These are phyloP conservation scores for Globisporangium heterothallicum DNA, from an alignment of 352 stramenopile species.

Conservation along the genomic window DNA sequence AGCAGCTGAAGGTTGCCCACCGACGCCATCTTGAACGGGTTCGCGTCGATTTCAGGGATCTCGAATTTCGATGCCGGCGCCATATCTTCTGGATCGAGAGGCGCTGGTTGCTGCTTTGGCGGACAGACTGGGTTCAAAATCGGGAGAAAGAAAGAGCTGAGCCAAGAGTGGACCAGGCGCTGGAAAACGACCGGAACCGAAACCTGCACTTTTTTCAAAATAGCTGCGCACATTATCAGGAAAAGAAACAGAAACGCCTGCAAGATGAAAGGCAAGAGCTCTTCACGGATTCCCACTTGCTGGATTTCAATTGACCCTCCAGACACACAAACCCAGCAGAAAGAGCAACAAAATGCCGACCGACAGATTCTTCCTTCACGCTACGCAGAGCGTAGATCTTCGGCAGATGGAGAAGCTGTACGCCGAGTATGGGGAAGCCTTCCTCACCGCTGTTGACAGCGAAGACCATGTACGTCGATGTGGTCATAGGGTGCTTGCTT, in stretches of 20 bases:
- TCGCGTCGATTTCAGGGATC: conserved; percentile 72
- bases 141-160: too few relatives aligned
- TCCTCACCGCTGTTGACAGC: not conserved
- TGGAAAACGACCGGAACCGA: too few relatives aligned
- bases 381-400: not conserved
- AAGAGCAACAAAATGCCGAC: not conserved
- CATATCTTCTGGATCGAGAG: not conserved
- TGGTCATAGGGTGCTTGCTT: too few relatives aligned
- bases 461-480: not conserved
- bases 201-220: too few relatives aligned
- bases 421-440: not conserved
- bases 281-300: too few relatives aligned
- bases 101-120: not conserved
- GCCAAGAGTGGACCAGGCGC: too few relatives aligned
- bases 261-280: too few relatives aligned
- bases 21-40: conserved; percentile 83
- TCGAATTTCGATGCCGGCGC: conserved; percentile 52
- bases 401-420: not conserved
- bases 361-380: not conserved
- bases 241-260: not conserved
- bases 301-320: too few relatives aligned
- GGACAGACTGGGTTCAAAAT: not conserved
- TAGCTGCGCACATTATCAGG: not conserved
- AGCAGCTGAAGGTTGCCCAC: conserved; percentile 73
- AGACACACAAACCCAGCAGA: too few relatives aligned